Evolutionary conservation across 2,329 filamentous ascomycete genomes (phyloP), one percentile per base, ranked within the genome.

Genomic region (Clarireedia hainanense): DNA sequence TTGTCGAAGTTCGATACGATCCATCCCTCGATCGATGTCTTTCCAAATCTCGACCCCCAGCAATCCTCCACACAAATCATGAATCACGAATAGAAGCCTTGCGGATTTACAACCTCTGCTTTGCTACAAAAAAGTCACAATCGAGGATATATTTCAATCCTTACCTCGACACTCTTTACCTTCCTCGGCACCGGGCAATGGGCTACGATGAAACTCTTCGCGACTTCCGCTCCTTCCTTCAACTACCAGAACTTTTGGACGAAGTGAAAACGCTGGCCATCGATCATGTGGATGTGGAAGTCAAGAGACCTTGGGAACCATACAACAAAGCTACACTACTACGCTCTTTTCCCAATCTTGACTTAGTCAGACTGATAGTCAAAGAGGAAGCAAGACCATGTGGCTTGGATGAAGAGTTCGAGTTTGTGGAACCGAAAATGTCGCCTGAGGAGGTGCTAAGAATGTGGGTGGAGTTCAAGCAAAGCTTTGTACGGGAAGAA

Each of bases 281-380:
- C 47, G 76, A 78, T 62, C 72, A 76, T 55, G 74, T 78, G 36
- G 69, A 69, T 27, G 66, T 71, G 15, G 67, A 72, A 36, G 69
- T 76, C 51, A 72, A 75, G 49, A 67, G 74, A 37, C 75, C 75
- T 15, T 78, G 76, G 76, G 76, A 78, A 67, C 73, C 72, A 10
- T 78, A 77, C 67, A 76, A 75, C 67, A 78, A 78, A 66, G 74
- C 75, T 34, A 69, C 70, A 24, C 64, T 78, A 43, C 69, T 78
- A 52, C 67, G 73, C 47, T 71, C 70, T 52, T 77, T 76, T 49
- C 69, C 68, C 2, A 63, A 68, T 0, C 47, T 69, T 5, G 57
- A 64, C 26, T 58, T 66, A 45, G 56, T 68, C 6, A 52, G 61
- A 7, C 45, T 68, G 0, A 65, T 69, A 4, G 42, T 66, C 4